Evolutionary conservation across 495 filamentous ascomycete genomes (phyloP), one percentile per base, ranked within the genome.

Genomic region (Tuber melanosporum): DNA sequence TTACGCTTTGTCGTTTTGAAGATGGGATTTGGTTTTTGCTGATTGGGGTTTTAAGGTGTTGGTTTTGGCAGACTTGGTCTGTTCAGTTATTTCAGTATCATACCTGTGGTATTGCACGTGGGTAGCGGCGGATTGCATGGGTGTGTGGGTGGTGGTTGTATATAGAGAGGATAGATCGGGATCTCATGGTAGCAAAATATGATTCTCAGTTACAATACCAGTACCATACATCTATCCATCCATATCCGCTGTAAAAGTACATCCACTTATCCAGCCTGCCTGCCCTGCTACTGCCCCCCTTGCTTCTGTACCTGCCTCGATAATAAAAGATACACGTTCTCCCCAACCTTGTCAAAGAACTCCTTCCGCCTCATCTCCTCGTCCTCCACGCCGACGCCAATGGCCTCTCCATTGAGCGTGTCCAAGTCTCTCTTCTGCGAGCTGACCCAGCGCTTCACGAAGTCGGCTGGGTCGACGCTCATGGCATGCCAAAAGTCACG

Each of bases 381-480:
- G 44, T 87, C 86, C 75, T 92, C 91, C 14, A 89, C 91, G 70
- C 89, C 91, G 12, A 91, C 90, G 42, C 91, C 87, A 66, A 87
- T 87, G 6, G 89, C 89, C 84, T 98, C 96, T 47, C 95, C 95
- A 71, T 95, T 85, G 66, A 98, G 90, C 15, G 94, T 90, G 83
- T 98, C 95, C 73, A 98, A 86, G 85, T 99, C 95, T 71, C 95
- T 85, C 82, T 91, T 92, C 87, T 99, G 95, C 10, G 90, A 92
- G 80, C 90, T 91, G 75, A 96, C 86, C 95, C 95, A 99, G 79
- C 90, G 88, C 73, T 88, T 88, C 46, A 97, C 86, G 80, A 98
- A 97, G 3, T 85, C 88, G 8, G 90, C 93, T 0, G 95, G 95
- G 79, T 98, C 94, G 76, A 90, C 88, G 75, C 89, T 89, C 81